Evolutionary conservation across 2,329 filamentous ascomycete genomes (phyloP), one percentile per base, ranked within the genome.

Genomic region (Torrubiellomyces zombiae): DNA sequence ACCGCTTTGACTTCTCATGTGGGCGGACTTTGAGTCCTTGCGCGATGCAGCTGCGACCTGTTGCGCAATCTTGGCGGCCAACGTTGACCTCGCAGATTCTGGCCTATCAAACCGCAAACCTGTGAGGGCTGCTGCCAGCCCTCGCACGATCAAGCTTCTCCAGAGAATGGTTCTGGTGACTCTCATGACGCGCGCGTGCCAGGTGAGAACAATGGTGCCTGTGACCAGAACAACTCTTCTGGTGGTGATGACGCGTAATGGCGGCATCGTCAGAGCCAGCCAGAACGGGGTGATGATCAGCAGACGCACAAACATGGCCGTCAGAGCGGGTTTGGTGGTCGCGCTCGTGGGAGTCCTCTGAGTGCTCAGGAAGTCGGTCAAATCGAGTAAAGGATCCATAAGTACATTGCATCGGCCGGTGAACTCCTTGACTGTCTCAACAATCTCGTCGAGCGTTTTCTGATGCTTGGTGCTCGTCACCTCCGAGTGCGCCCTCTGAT

Each of bases 401-500:
- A 98, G 58, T 26, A 93, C 76, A 48, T 94, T 93, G 51, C 89
- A 94, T 24, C 89, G 68, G 5, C 76, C 78, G 0, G 86, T 95
- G 38, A 98, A 81, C 36, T 83, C 73, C 47, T 83, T 82, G 21
- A 98, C 56, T 0, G 81, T 92, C 39, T 95, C 85, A 28, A 98
- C 79, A 32, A 98, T 98, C 54, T 98, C 89, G 47, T 98, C 89
- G 26, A 98, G 54, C 25, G 83, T 94, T 58, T 94, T 94, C 42
- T 93, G 81, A 40, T 89, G 80, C 31, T 76, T 74, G 20, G 74
- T 75, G 32, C 65, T 72, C 6, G 64, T 68, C 10, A 53, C 45
- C 39, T 82, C 79, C 7, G 60, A 64, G 18, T 50, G 45, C 12
- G 51, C 53, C n/a, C 56, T 46, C 27, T 51, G 47, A 33, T 65